Evolutionary conservation across 140 eudicot species (phyloP).

Genomic region (Cichorium intybus): DNA sequence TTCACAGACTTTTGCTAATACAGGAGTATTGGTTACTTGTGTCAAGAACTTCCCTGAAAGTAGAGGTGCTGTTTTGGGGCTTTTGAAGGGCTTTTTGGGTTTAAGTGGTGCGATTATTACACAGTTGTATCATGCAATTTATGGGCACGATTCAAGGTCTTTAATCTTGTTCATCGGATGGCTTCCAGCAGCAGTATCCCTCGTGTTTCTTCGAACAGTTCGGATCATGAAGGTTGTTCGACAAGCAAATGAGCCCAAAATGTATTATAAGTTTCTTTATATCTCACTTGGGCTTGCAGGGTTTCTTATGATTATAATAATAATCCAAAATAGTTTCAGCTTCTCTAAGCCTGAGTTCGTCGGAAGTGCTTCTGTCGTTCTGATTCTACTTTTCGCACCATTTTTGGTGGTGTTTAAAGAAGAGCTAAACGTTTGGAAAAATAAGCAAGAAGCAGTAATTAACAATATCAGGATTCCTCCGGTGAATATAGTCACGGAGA

Average conservation of each 20-base stretch:
- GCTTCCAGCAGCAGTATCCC: conserved; percentile 27
- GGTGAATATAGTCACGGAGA: conserved; percentile 1
- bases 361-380: conserved; percentile 25
- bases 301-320: conserved; percentile 25
- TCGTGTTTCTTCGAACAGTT: conserved; percentile 17
- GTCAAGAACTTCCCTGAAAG: conserved; percentile 31
- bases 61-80: conserved; percentile 30
- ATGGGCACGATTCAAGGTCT: conserved; percentile 18
- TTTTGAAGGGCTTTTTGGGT: conserved; percentile 30
- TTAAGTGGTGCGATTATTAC: conserved; percentile 34
- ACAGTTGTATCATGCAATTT: conserved; percentile 26
- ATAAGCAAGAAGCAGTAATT: conserved; percentile 8
- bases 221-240: conserved; percentile 26
- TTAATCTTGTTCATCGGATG: conserved; percentile 27
- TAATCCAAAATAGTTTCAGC: conserved; percentile 17
- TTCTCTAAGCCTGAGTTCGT: conserved; percentile 1
- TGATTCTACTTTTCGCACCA: conserved; percentile 24
- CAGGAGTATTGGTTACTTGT: conserved; percentile 26
- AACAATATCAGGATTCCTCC: not conserved
- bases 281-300: conserved; percentile 32
- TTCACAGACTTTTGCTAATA: conserved; percentile 30
- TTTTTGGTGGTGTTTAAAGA: conserved; percentile 16
- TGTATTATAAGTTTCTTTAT: conserved; percentile 22
- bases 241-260: conserved; percentile 11
- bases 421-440: conserved; percentile 16